Evolutionary conservation across 768 basidiomycete species (phyloP), one percentile per base, ranked within the genome.

Genomic region (Macrolepiota fuliginosa): DNA sequence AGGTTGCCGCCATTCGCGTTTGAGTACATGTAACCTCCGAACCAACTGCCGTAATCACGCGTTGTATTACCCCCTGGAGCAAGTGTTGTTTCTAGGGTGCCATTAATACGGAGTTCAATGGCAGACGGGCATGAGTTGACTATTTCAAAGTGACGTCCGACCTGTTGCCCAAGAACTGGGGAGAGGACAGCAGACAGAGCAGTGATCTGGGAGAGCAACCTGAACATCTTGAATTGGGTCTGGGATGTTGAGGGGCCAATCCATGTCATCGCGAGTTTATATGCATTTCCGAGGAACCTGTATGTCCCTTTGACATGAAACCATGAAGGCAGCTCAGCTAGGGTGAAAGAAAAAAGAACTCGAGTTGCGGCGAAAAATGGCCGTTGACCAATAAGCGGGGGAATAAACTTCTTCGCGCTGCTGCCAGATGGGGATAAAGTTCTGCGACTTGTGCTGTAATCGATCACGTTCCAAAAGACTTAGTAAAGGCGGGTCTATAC

Each of bases 71-170:
- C 9, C 3, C 66, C 68, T 40, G 63, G 51, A n/a, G 53, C 47
- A 49, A 60, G 57, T 32, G 5, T 63, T 64, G 13, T 64, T 66
- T 47, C 64, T 55, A 13, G 64, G 57, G 35, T 58, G 17, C 64
- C 67, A 50, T 64, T 66, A 62, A 67, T 59, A 56, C 61, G 63
- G 22, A n/a, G 35, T 35, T 36, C 37, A 11, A 39, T 39, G 2
- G 53, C 36, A 24, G 47, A 49, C 24, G 47, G 47, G 25, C 47
- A 49, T 5, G 19, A 22, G 24, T 49, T 49, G 47, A 15, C 64
- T 62, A 29, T 55, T 46, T 54, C 54, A 36, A 58, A 65, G 25
- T 65, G 64, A 10, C 46, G 32, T 15, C 35, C 15, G n/a, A 46
- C 46, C 47, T 22, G 9, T 49, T 25, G 19, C 49, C 46, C 56